phyloP scores from a whole-genome alignment of 2,329 filamentous ascomycete genomes.

The Hirsutella minnesotensis region DNA sequence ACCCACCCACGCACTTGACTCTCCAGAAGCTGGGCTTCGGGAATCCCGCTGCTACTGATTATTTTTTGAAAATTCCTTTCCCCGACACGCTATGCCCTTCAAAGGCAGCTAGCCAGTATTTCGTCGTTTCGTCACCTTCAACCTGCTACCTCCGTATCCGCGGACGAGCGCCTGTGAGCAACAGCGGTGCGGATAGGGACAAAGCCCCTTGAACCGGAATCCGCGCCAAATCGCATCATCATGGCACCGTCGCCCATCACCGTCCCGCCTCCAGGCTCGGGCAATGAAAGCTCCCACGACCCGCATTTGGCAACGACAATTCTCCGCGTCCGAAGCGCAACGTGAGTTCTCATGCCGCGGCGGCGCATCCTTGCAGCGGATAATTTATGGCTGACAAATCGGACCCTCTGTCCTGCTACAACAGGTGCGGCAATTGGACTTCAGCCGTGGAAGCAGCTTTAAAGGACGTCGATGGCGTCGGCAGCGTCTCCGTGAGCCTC shows the following conservation, averaged over 20 bases:
- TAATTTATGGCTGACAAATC: conserved; percentile 17
- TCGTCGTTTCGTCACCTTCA: too few relatives aligned
- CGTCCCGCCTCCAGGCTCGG: conserved; percentile 29
- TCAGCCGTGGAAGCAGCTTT: conserved; percentile 92
- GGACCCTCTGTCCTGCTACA: conserved; percentile 26
- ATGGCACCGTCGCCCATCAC: conserved; percentile 42
- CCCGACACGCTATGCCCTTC: neutral
- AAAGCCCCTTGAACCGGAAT: neutral
- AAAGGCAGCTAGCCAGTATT: neutral
- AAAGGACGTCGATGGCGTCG: conserved; percentile 67
- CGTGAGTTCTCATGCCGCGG: conserved; percentile 32
- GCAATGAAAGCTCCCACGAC: conserved; percentile 19
- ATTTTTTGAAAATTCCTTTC: neutral
- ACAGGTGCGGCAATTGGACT: conserved; percentile 83
- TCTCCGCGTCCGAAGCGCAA: conserved; percentile 80
- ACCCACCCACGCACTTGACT: neutral
- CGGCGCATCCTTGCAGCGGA: neutral
- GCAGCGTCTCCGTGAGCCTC: conserved; percentile 80
- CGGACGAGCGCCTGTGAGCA: neutral
- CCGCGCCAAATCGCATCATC: neutral
- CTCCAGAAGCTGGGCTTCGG: conserved; percentile 2
- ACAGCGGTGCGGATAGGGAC: neutral
- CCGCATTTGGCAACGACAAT: conserved; percentile 80
- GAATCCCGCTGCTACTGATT: neutral
- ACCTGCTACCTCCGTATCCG: neutral